Conservation (phyloP, 768 basidiomycete genomes). For the Leccinum broughii region DNA sequence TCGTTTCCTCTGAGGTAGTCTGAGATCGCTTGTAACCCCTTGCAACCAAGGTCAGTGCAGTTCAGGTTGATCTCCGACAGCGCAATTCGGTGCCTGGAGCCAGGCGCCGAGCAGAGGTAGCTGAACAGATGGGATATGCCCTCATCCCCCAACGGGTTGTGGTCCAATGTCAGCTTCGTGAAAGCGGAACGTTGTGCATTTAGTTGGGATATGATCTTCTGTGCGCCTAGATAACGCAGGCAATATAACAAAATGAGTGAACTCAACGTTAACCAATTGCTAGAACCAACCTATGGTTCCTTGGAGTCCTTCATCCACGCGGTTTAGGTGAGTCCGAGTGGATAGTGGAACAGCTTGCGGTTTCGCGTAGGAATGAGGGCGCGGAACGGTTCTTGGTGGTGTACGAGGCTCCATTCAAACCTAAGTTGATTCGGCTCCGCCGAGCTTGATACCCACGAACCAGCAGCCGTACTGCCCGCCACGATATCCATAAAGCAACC, state of each 20-base stretch:
- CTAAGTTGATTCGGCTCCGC: neutral
- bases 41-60: conserved; percentile 52
- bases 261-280: neutral
- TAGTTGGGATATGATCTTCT: conserved; percentile 49
- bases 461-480: neutral
- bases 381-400: neutral
- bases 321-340: conserved; percentile 21
- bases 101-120: conserved; percentile 52
- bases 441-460: neutral
- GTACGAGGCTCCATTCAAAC: conserved; percentile 18
- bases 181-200: conserved; percentile 41
- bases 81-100: conserved; percentile 40
- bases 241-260: conserved; percentile 5
- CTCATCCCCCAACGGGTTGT: conserved; percentile 58
- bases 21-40: conserved; percentile 51
- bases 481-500: neutral
- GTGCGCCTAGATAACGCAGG: conserved; percentile 46
- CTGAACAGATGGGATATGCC: conserved; percentile 55
- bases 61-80: conserved; percentile 60
- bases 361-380: conserved; percentile 1
- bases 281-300: conserved; percentile 22
- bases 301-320: conserved; percentile 22
- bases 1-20: conserved; percentile 51
- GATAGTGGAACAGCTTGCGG: conserved; percentile 9
- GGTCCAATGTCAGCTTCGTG: conserved; percentile 52